A percentile compares a stretch with the other conserved stretches of the same genome.
These are phyloP conservation scores for Populus tremula DNA, from an alignment of 345 rosid genomes.

Conservation along the genomic window DNA sequence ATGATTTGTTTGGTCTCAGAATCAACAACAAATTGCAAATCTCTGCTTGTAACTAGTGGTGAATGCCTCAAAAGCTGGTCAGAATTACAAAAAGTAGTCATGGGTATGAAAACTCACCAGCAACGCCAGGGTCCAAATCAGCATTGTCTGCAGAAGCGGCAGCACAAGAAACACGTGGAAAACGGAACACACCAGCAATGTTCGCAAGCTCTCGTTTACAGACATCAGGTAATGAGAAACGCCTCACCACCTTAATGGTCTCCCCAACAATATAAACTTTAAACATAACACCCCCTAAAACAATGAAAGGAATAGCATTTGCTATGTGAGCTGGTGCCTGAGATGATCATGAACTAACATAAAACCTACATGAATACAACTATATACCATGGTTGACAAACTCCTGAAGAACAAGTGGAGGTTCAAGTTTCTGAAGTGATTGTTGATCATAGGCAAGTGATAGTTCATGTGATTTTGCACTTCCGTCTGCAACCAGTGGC, in stretches of 20 bases:
- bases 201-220: constrained; percentile 54
- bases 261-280: constrained; percentile 85
- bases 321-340: not conserved
- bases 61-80: not conserved
- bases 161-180: constrained; percentile 69
- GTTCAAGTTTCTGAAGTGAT: constrained; percentile 69
- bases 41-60: not conserved
- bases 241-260: constrained; percentile 71
- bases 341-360: not conserved
- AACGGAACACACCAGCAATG: constrained; percentile 49
- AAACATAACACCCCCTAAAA: constrained; percentile 72
- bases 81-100: not conserved
- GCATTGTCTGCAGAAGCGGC: constrained; percentile 73
- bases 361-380: not conserved
- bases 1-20: constrained; percentile 7
- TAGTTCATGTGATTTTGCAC: constrained; percentile 72
- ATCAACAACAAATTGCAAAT: not conserved
- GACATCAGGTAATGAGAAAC: constrained; percentile 83
- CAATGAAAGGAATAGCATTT: not conserved
- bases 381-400: constrained; percentile 79
- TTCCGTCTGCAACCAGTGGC: constrained; percentile 75
- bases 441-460: constrained; percentile 68
- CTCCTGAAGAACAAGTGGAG: constrained; percentile 84
- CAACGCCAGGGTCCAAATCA: constrained; percentile 59
- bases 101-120: constrained; percentile 30